Percentiles rank a stretch among this genome's conserved stretches.
Evolutionary conservation across 306 rosid species (phyloP).

Genomic region (Prunus armeniaca): DNA sequence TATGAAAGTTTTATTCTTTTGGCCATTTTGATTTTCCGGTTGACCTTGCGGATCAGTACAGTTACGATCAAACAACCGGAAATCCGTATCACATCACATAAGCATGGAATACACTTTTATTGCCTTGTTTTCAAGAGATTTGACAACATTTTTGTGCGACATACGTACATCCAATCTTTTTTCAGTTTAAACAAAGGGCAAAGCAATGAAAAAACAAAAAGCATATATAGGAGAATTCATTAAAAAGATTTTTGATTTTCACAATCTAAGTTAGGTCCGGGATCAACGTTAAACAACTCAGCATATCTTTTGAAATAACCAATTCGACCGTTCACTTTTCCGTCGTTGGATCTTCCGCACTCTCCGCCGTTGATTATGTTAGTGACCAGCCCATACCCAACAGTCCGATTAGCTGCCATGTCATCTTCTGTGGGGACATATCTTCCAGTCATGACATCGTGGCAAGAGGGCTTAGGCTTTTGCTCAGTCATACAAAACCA

Average conservation of each 20-base stretch:
- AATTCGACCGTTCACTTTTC: conserved; percentile 60
- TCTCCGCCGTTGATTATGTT: conserved; percentile 83
- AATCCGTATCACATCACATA: no score
- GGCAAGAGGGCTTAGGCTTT: conserved; percentile 66
- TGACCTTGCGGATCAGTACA: background rate
- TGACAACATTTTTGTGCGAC: no score
- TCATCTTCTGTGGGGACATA: conserved; percentile 53
- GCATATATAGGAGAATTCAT: background rate
- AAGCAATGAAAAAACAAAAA: no score
- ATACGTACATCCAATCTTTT: no score
- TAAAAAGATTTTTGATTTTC: conserved; percentile 49
- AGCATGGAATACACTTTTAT: no score
- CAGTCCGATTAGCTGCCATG: conserved; percentile 61
- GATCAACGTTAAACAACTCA: conserved; percentile 44
- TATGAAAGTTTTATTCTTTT: background rate
- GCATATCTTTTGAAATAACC: conserved; percentile 68
- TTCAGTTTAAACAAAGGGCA: no score
- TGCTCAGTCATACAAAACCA: conserved; percentile 86
- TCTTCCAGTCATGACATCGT: conserved; percentile 70
- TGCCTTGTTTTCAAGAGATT: no score
- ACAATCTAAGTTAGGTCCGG: conserved; percentile 68
- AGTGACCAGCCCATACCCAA: conserved; percentile 73
- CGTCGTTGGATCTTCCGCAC: conserved; percentile 64
- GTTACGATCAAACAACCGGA: no score
- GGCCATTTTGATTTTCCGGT: background rate